Conservation (phyloP, 2,329 filamentous ascomycete genomes). For the Alternaria postmessia region DNA sequence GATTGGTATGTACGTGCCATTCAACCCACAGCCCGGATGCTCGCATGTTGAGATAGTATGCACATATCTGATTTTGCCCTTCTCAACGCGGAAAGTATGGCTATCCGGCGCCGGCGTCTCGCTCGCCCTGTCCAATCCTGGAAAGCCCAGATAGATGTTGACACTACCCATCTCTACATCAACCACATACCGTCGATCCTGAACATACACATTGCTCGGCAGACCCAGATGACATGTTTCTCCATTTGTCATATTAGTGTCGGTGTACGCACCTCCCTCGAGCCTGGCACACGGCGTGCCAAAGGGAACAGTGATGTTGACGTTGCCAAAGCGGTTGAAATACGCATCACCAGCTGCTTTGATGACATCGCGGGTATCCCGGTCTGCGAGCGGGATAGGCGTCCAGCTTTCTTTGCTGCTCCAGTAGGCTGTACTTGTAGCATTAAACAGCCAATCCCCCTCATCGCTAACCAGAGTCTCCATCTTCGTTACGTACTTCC, state of each 20-base stretch:
- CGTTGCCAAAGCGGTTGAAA: constrained; percentile 28
- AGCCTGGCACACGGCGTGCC: constrained; percentile 36
- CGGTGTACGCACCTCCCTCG: constrained; percentile 38
- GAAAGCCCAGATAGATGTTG: constrained; percentile 34
- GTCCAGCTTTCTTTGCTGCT: constrained; percentile 27
- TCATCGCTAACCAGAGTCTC: constrained; percentile 32
- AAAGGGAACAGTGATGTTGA: constrained; percentile 30
- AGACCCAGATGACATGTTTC: constrained; percentile 32
- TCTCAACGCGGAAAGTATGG: constrained; percentile 37
- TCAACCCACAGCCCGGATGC: constrained; percentile 29
- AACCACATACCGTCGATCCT: constrained; percentile 36
- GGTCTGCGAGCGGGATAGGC: constrained; percentile 18
- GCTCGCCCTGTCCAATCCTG: constrained; percentile 27
- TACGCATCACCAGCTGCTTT: constrained; percentile 37
- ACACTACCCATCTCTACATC: constrained; percentile 37
- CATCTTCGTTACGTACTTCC: constrained; percentile 25
- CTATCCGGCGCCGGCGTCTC: constrained; percentile 29
- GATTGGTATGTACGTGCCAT: constrained; percentile 22
- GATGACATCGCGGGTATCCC: constrained; percentile 26
- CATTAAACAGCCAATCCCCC: constrained; percentile 38
- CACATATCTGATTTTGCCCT: constrained; percentile 33
- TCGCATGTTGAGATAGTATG: constrained; percentile 35
- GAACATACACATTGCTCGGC: constrained; percentile 30
- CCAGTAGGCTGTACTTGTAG: constrained; percentile 23
- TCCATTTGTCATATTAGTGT: constrained; percentile 17